These are phyloP conservation scores for Endocarpon pusillum DNA, from an alignment of 495 filamentous ascomycete genomes.

Conservation along the genomic window DNA sequence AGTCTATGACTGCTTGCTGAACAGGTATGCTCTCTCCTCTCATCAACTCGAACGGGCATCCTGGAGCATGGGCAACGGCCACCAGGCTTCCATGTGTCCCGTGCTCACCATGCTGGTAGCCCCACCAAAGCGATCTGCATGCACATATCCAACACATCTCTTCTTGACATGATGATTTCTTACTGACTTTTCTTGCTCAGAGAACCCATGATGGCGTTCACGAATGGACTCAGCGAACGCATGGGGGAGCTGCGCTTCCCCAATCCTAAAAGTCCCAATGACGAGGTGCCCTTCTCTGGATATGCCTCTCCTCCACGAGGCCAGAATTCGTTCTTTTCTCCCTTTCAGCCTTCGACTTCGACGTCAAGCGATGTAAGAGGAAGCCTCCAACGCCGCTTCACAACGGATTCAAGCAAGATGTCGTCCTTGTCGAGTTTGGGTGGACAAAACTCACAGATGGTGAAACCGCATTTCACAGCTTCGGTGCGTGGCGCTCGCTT, in stretches of 20 bases:
- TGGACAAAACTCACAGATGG: conserved; percentile 33
- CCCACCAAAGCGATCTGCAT: too few relatives aligned
- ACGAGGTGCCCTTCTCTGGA: conserved; percentile 51
- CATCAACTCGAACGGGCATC: too few relatives aligned
- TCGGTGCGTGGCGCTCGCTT: conserved; percentile 19
- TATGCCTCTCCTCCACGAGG: conserved; percentile 54
- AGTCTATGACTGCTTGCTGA: too few relatives aligned
- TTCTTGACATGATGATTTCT: too few relatives aligned
- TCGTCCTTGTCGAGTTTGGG: conserved; percentile 63
- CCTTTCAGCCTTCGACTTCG: conserved; percentile 30
- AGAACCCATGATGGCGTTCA: too few relatives aligned
- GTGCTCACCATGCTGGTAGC: too few relatives aligned
- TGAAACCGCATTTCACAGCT: conserved; percentile 38
- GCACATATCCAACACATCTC: too few relatives aligned
- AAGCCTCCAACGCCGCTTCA: conserved; percentile 79
- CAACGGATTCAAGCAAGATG: conserved; percentile 74
- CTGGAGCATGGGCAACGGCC: too few relatives aligned
- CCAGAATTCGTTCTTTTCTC: conserved; percentile 38
- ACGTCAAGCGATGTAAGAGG: conserved; percentile 47
- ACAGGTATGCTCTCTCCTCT: too few relatives aligned
- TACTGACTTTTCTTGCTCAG: too few relatives aligned
- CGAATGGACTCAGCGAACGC: conserved; percentile 45
- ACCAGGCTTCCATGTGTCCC: too few relatives aligned
- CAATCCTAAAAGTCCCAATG: conserved; percentile 51
- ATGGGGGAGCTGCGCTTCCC: conserved; percentile 66